phyloP scores from a whole-genome alignment of 2,329 filamentous ascomycete species.

The Colletotrichum chrysophilum region DNA sequence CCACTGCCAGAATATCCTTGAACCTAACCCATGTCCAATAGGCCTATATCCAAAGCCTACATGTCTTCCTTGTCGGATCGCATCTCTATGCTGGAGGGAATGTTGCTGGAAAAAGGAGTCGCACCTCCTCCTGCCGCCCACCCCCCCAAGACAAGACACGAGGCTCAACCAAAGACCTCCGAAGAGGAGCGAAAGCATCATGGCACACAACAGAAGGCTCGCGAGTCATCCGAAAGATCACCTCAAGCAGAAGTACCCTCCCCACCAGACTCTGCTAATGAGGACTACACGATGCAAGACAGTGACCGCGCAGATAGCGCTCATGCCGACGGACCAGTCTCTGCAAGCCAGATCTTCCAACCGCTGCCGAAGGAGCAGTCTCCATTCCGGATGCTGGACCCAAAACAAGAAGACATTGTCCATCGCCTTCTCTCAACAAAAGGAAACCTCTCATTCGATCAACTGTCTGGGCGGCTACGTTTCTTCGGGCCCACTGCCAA shows the following conservation, averaged over 20 bases:
- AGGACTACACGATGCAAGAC: slow-evolving; percentile 33
- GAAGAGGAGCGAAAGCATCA: slow-evolving; percentile 23
- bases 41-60: slow-evolving; percentile 63
- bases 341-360: slow-evolving; percentile 23
- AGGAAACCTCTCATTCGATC: slow-evolving; percentile 56
- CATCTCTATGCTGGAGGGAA: slow-evolving; percentile 54
- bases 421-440: slow-evolving; percentile 53
- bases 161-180: slow-evolving; percentile 27
- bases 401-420: slow-evolving; percentile 52
- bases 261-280: slow-evolving; percentile 35
- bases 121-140: slow-evolving; percentile 55
- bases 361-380: slow-evolving; percentile 33
- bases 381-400: slow-evolving; percentile 39
- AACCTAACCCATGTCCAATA: slow-evolving; percentile 24
- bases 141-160: slow-evolving; percentile 56
- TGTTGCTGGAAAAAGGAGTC: slow-evolving; percentile 55
- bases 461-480: slow-evolving; percentile 52
- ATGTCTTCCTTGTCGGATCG: slow-evolving; percentile 62
- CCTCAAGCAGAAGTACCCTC: slow-evolving; percentile 30
- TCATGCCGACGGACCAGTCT: slow-evolving; percentile 1
- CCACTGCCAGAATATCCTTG: not conserved
- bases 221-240: not conserved
- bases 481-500: slow-evolving; percentile 61
- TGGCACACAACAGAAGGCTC: not conserved
- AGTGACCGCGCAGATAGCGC: slow-evolving; percentile 27